These are phyloP conservation scores for Calcarisporium arbuscula DNA, from an alignment of 2,329 filamentous ascomycete species.

Conservation along the genomic window DNA sequence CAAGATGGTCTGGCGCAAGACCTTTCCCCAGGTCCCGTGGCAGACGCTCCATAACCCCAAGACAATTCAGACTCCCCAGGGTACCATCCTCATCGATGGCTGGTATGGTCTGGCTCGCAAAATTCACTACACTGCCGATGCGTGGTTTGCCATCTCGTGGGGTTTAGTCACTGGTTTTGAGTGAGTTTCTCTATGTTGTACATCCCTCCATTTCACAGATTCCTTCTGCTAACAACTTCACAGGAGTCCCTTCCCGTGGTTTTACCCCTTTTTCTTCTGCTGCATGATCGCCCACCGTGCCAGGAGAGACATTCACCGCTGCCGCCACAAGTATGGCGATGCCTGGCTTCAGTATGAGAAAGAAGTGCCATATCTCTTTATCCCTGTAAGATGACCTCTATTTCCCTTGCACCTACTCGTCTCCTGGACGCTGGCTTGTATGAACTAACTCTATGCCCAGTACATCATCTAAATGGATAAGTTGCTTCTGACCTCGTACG, in stretches of 20 bases:
- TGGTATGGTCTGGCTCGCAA: conserved; percentile 75
- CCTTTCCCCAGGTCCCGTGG: conserved; percentile 90
- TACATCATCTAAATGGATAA: conserved; percentile 41
- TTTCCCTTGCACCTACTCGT: neutral
- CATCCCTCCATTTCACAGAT: neutral
- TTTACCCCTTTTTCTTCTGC: conserved; percentile 79
- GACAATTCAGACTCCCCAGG: conserved; percentile 64
- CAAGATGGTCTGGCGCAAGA: conserved; percentile 61
- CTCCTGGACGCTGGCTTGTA: too few species aligned
- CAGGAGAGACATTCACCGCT: conserved; percentile 68
- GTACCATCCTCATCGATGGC: conserved; percentile 74
- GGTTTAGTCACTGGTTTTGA: conserved; percentile 45
- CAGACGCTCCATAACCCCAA: conserved; percentile 75
- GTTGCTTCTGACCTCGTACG: conserved; percentile 4
- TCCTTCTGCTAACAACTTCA: conserved; percentile 8
- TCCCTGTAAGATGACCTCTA: conserved; percentile 48
- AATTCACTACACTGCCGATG: conserved; percentile 44
- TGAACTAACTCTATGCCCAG: conserved; percentile 21
- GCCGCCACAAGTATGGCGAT: conserved; percentile 73
- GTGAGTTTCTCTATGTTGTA: conserved; percentile 20
- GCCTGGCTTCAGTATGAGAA: conserved; percentile 76
- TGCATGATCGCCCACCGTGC: conserved; percentile 79
- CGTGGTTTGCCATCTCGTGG: conserved; percentile 44
- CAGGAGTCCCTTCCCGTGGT: conserved; percentile 78
- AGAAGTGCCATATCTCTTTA: conserved; percentile 76